A percentile compares a stretch with the other conserved stretches of the same genome.
phyloP scores from a whole-genome alignment of 441 rosid species.

The Gossypium schwendimanii region DNA sequence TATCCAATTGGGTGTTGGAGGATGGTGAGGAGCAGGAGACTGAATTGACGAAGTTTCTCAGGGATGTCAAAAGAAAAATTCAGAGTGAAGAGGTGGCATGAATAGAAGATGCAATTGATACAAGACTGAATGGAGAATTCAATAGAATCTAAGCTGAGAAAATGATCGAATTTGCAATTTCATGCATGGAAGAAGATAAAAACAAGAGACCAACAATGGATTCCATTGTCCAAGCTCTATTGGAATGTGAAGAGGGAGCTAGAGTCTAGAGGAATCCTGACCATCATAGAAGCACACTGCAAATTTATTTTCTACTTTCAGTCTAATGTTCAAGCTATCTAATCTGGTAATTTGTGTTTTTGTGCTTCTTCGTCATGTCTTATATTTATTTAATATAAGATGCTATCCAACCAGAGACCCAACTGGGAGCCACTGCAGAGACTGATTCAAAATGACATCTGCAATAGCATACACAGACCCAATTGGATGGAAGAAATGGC shows the following conservation, averaged over 20 bases:
- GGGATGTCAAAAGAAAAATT: constrained; percentile 16
- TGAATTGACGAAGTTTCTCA: background rate
- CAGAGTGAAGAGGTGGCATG: constrained; percentile 11
- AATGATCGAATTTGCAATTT: constrained; percentile 28
- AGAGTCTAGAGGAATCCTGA: background rate
- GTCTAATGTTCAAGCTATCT: background rate
- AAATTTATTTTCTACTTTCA: background rate
- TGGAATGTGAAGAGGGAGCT: constrained; percentile 21
- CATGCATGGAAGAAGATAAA: constrained; percentile 29
- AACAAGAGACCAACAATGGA: constrained; percentile 38
- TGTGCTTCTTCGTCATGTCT: too few species aligned
- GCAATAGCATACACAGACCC: too few species aligned
- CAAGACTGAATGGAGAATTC: constrained; percentile 23
- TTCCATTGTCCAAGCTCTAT: constrained; percentile 26
- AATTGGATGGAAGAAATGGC: too few species aligned
- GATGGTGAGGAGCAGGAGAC: constrained; percentile 3
- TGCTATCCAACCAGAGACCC: too few species aligned
- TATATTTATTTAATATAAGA: too few species aligned
- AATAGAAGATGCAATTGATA: constrained; percentile 33
- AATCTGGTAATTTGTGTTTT: too few species aligned
- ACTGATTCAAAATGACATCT: too few species aligned
- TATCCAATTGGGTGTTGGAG: background rate
- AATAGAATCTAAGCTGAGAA: constrained; percentile 17
- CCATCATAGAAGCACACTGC: background rate
- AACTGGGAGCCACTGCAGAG: too few species aligned